Base-by-base conservation (phyloP, 768 basidiomycete genomes). In the Leccinum longicurvipes region DNA sequence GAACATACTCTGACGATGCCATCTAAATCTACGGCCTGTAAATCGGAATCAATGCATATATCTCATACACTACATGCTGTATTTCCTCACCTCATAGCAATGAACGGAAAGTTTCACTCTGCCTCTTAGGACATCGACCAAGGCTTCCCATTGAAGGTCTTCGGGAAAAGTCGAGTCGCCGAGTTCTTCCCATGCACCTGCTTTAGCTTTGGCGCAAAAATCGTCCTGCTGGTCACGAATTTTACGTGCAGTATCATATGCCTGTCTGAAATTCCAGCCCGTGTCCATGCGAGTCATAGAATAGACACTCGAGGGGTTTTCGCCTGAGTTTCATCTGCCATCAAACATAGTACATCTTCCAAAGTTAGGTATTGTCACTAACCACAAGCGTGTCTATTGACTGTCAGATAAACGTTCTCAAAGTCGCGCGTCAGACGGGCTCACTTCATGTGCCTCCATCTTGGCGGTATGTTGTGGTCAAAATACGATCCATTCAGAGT, bases 121-220 rank as follows among this genome's bases (percentile, higher is more conserved):
- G 14, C 91, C 91, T 60, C 91, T 76, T 7, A 93, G 69, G 2
- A 91, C 87, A 64, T 91, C 89, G 0, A 88, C 85, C 21, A 91
- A 72, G 2, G 87, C 80, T 64, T 91, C 89, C 89, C 87, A 90
- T 63, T 89, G 81, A 15, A 91, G 74, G 46, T 81, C 81, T 46
- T 82, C 76, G 1, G 85, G 85, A 65, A 80, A 82, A 27, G 54
- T 66, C 55, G 69, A 64, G 7, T 63, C 66, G 21, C 53, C 67
- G 34, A 79, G 64, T 12, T 74, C 72, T 41, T 65, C 51, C 76
- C 77, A 77, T 34, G 63, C 56, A n/a, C 74, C 71, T 4, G 68
- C 67, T 62, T 86, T 80, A 1, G 78, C 89, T 48, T 79, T 81
- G 5, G 73, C 72, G 63, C 91, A 93, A 62, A 82, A 93, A 3